Evolutionary conservation across 2,329 filamentous ascomycete genomes (phyloP), one percentile per base, ranked within the genome.

Genomic region (Dactylellina sp.): DNA sequence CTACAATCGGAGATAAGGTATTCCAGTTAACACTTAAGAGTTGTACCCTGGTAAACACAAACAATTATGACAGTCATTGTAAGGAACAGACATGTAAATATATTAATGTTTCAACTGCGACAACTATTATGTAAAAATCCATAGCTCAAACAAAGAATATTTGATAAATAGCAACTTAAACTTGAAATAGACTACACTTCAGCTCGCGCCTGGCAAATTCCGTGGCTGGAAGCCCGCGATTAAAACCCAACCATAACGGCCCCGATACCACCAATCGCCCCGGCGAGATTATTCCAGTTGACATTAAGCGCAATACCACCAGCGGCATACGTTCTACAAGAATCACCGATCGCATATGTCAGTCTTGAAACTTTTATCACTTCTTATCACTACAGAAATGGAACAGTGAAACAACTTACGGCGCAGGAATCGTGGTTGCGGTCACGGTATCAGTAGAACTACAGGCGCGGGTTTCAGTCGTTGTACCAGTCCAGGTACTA

Each of bases 201-300:
- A n/a, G n/a, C n/a, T n/a, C n/a, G n/a, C n/a, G n/a, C n/a, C n/a
- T n/a, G n/a, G n/a, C n/a, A n/a, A n/a, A 32, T 32, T 9, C 28
- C 9, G 5, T 9, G 28, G 28, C 4, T 32, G 28, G 28, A 32
- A 32, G 28, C n/a, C n/a, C n/a, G n/a, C n/a, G n/a, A n/a, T 14
- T 71, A 71, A 32, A 71, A 50, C 2, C 49, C 59, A 7, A 50
- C 53, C 68, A 72, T 64, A 16, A 47, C 25, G 0, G 24, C 59
- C 14, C 68, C 68, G 18, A 65, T 52, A 42, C 59, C 68, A 20
- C 68, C 60, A n/a, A 65, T 49, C 14, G 68, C 68, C 1, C 46
- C 68, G 7, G 32, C 56, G 16, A 72, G 28, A 20, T 59, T 64
- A 2, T 40, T 42, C 68, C 59, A 65, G 25, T 72, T 72, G 20